Evolutionary conservation across 176 grass and related monocot species (phyloP).

Genomic region (Coix lacrymajobi): DNA sequence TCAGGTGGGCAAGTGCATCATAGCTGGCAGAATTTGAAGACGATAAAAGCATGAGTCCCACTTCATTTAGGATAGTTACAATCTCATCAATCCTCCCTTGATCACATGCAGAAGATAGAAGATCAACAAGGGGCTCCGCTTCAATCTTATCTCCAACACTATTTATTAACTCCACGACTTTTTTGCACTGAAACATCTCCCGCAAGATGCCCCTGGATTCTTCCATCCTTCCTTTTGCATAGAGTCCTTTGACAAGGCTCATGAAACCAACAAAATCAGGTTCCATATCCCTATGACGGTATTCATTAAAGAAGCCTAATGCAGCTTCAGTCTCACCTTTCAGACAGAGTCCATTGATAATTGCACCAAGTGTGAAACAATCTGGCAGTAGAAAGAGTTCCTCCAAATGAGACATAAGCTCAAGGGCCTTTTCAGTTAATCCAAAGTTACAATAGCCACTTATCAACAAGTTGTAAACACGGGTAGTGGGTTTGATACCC

Average conservation of each 20-base stretch:
- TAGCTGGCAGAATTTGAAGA: constrained; percentile 30
- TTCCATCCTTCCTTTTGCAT: constrained; percentile 87
- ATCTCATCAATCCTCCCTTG: constrained; percentile 74
- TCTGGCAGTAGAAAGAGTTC: constrained; percentile 54
- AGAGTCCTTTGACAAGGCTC: constrained; percentile 69
- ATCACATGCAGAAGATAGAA: constrained; percentile 72
- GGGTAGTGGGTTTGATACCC: constrained; percentile 60
- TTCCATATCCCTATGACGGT: constrained; percentile 34
- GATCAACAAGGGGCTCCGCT: constrained; percentile 52
- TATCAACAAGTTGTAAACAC: constrained; percentile 71
- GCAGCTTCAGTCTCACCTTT: constrained; percentile 75
- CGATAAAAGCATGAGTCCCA: constrained; percentile 47
- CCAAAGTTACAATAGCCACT: constrained; percentile 70
- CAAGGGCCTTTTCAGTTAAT: constrained; percentile 61
- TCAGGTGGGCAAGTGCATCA: constrained; percentile 30
- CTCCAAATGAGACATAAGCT: constrained; percentile 60
- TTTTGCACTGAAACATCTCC: constrained; percentile 68
- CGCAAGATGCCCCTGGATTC: constrained; percentile 73
- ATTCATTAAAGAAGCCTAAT: constrained; percentile 60
- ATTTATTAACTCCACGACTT: constrained; percentile 64
- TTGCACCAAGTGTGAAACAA: constrained; percentile 68
- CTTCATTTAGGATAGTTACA: constrained; percentile 70
- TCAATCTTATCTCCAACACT: constrained; percentile 53
- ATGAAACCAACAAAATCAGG: constrained; percentile 88
- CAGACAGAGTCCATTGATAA: constrained; percentile 60